Evolutionary conservation across 2,329 filamentous ascomycete genomes (phyloP).

Genomic region (Penicillium oxalicum): DNA sequence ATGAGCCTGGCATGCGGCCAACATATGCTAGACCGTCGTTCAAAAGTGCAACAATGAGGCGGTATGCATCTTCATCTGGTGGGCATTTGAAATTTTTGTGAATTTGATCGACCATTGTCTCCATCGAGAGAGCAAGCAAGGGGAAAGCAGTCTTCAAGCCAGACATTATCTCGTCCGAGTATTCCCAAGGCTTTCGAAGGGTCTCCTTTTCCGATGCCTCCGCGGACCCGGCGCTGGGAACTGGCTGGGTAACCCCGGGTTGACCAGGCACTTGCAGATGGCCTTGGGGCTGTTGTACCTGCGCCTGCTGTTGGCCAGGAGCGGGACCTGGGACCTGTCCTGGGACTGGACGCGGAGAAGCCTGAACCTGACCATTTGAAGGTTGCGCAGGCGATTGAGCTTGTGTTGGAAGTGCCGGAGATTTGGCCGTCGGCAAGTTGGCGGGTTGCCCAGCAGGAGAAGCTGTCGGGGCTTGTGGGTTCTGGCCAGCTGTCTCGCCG

Average conservation of each 20-base stretch:
- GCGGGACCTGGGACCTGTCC: slow-evolving; percentile 9
- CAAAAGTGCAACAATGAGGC: slow-evolving; percentile 91
- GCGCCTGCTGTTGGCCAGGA: slow-evolving; percentile 27
- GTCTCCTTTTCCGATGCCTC: slow-evolving; percentile 39
- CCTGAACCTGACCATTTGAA: slow-evolving; percentile 11
- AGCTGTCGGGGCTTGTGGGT: slow-evolving; percentile 27
- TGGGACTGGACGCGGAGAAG: slow-evolving; percentile 17
- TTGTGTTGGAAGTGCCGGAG: slow-evolving; percentile 10
- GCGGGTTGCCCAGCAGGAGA: slow-evolving; percentile 21
- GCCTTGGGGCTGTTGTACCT: slow-evolving; percentile 16
- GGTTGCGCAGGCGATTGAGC: slow-evolving; percentile 14
- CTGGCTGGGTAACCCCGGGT: slow-evolving; percentile 21
- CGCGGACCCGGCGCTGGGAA: slow-evolving; percentile 8
- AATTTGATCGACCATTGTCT: slow-evolving; percentile 98
- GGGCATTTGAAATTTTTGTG: slow-evolving; percentile 99
- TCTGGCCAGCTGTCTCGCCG: slow-evolving; percentile 42
- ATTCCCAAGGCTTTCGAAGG: slow-evolving; percentile 83
- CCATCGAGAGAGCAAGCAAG: slow-evolving; percentile 91
- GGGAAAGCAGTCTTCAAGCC: slow-evolving; percentile 96
- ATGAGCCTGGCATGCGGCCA: slow-evolving; percentile 76
- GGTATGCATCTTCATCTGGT: slow-evolving; percentile 94
- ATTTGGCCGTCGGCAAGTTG: slow-evolving; percentile 23
- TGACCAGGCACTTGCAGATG: slow-evolving; percentile 28
- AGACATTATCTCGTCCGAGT: slow-evolving; percentile 91
- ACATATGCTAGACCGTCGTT: slow-evolving; percentile 95